Evolutionary conservation across 306 rosid genomes (phyloP).

Genomic region (Quercus suber): DNA sequence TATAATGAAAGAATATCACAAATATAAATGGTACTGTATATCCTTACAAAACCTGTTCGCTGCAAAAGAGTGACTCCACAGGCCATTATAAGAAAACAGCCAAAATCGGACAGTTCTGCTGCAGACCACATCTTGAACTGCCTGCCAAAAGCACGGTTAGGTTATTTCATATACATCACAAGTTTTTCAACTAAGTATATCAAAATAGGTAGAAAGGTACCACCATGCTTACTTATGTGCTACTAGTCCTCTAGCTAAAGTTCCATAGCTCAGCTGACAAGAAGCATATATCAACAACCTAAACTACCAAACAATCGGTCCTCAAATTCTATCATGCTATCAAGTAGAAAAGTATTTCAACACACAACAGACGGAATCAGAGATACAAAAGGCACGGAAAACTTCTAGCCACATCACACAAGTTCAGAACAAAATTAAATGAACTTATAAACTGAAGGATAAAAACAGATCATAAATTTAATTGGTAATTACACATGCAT

Average conservation of each 20-base stretch:
- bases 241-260: not conserved
- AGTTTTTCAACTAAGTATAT: conserved; percentile 13
- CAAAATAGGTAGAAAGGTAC: not conserved
- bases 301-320: not conserved
- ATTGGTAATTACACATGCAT: too few relatives aligned
- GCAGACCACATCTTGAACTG: conserved; percentile 88
- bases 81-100: conserved; percentile 77
- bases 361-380: not conserved
- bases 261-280: not conserved
- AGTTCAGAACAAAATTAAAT: not conserved
- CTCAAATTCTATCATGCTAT: not conserved
- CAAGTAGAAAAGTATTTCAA: not conserved
- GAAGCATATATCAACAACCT: not conserved
- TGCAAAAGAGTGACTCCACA: conserved; percentile 85
- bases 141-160: conserved; percentile 74
- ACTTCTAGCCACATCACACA: not conserved
- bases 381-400: not conserved
- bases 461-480: not conserved
- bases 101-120: conserved; percentile 82
- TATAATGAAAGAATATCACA: conserved; percentile 4
- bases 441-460: not conserved
- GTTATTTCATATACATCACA: conserved; percentile 31
- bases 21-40: conserved; percentile 11
- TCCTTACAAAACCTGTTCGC: conserved; percentile 58
- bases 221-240: too few relatives aligned